A percentile compares a stretch with the other conserved stretches of the same genome.
Evolutionary conservation across 352 stramenopile genomes (phyloP).

Genomic region (Lagenidium giganteum): DNA sequence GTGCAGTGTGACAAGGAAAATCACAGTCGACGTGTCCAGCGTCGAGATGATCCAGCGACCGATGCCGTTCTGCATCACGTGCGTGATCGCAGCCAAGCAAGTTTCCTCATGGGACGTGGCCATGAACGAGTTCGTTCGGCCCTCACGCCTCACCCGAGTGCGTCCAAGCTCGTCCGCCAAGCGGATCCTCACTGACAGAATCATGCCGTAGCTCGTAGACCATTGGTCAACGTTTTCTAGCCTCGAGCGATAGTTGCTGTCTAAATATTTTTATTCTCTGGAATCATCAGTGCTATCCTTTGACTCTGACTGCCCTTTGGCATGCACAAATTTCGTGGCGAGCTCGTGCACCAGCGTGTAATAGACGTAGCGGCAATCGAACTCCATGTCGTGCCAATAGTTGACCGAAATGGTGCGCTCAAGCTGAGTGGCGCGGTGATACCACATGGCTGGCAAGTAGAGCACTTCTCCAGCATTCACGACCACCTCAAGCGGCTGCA

Average conservation of each 20-base stretch:
- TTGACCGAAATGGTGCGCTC: constrained; percentile 80
- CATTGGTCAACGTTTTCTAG: no score
- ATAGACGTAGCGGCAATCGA: constrained; percentile 84
- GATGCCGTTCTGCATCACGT: constrained; percentile 43
- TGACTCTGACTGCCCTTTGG: not conserved
- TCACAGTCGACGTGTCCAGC: constrained; percentile 40
- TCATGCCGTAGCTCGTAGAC: constrained; percentile 14
- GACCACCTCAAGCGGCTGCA: constrained; percentile 63
- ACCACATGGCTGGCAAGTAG: constrained; percentile 82
- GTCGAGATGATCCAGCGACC: constrained; percentile 24
- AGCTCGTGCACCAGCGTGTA: constrained; percentile 79
- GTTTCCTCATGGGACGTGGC: constrained; percentile 39
- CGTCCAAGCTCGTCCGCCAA: not conserved
- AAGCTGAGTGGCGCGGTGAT: constrained; percentile 77
- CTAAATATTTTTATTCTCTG: no score
- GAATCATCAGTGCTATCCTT: no score
- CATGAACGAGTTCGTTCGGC: constrained; percentile 24
- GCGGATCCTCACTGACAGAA: constrained; percentile 11
- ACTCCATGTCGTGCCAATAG: constrained; percentile 89
- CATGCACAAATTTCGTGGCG: constrained; percentile 5
- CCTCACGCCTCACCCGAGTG: constrained; percentile 2
- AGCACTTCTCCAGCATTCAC: constrained; percentile 65
- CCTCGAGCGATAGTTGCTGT: no score
- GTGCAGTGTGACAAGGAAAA: constrained; percentile 50
- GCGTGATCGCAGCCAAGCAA: constrained; percentile 41